Evolutionary conservation across 75 land plant genomes (phyloP).

Genomic region (Cunninghamia lanceolata): DNA sequence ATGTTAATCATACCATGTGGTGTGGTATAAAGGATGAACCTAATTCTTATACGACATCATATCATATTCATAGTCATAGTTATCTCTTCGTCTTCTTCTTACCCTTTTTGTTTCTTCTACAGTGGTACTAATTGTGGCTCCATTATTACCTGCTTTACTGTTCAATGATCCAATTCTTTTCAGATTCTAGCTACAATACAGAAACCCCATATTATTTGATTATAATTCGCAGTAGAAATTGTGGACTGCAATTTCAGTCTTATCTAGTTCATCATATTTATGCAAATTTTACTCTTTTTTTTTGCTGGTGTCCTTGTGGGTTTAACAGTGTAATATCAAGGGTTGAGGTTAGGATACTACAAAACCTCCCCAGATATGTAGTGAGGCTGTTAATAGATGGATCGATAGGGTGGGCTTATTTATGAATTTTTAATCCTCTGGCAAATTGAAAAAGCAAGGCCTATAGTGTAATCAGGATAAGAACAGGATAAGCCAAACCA

Average conservation of each 20-base stretch:
- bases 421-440: neutral
- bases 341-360: neutral
- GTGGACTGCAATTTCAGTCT: neutral
- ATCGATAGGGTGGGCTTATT: neutral
- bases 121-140: neutral
- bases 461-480: neutral
- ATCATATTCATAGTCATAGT: neutral
- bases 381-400: neutral
- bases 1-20: neutral
- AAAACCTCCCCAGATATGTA: neutral
- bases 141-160: neutral
- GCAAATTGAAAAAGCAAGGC: neutral
- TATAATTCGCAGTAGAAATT: neutral
- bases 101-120: neutral
- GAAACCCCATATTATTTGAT: neutral
- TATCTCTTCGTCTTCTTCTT: neutral
- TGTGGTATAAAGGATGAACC: neutral
- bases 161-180: neutral
- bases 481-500: neutral
- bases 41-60: neutral
- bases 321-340: neutral
- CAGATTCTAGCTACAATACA: neutral
- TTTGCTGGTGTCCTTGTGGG: neutral
- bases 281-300: neutral
- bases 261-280: neutral